phyloP scores from a whole-genome alignment of 345 rosid species.

The Ceriops decandra region DNA sequence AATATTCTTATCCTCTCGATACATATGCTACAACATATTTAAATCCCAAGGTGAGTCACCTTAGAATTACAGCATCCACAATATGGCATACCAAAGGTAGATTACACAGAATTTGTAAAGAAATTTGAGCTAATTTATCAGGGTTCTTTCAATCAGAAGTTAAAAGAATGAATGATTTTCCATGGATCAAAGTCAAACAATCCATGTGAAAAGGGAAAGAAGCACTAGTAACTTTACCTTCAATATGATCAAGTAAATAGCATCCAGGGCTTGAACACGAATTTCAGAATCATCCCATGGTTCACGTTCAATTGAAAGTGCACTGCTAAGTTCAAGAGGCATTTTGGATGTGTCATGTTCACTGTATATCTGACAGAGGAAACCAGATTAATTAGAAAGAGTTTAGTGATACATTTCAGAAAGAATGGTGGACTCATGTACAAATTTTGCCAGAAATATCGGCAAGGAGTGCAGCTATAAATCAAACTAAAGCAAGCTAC shows the following conservation, averaged over 20 bases:
- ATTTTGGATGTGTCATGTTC: constrained; percentile 67
- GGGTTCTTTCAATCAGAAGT: background rate
- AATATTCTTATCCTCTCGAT: too few species aligned
- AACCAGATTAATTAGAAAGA: constrained; percentile 7
- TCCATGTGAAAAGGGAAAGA: background rate
- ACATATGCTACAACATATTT: background rate
- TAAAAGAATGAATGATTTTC: background rate
- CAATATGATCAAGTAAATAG: constrained; percentile 75
- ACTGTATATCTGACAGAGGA: constrained; percentile 45
- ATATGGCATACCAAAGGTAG: background rate
- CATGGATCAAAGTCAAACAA: background rate
- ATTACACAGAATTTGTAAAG: background rate
- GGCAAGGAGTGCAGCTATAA: too few species aligned
- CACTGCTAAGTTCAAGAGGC: constrained; percentile 88
- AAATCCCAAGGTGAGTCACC: background rate
- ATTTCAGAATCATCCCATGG: constrained; percentile 75
- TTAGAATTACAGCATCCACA: too few species aligned
- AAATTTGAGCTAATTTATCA: background rate
- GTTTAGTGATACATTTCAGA: background rate
- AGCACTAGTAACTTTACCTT: constrained; percentile 38
- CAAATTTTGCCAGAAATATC: too few species aligned
- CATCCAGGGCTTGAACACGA: constrained; percentile 72
- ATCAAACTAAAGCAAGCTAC: too few species aligned
- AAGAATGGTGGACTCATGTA: too few species aligned
- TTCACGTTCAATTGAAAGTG: constrained; percentile 85